Base-by-base conservation (phyloP, 805 yeast genomes). In the Pichia cephalocereana region DNA sequence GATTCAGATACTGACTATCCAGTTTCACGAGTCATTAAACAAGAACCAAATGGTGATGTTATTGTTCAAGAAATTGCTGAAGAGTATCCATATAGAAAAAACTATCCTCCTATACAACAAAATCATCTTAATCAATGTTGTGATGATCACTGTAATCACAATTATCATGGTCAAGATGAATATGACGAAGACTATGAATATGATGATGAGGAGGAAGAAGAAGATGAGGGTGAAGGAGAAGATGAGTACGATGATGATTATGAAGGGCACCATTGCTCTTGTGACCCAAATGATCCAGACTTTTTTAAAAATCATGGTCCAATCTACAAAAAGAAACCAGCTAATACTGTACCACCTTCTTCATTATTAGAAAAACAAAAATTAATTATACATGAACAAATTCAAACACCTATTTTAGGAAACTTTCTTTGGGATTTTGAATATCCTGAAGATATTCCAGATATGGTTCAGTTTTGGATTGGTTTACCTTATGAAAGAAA, bases 11-110 rank as follows among this genome's bases (percentile, higher is more conserved):
- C 76, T 36, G 87, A 82, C 15, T 84, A 84, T 58, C 93, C 93
- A 3, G 72, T 76, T 14, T 82, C 89, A 9, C 64, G 93, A 48
- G 80, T 84, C 6, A 79, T 84, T 42, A 82, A 78, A 54, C 80
- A 82, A 55, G 84, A 77, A 5, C 53, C 62, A 6, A 83, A 85
- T 60, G 95, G 95, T 8, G 86, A 83, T 55, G 84, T 86, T 6
- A 76, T 85, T 44, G 88, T 86, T 26, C 83, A 84, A 56, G 72
- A 77, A 45, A 59, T 79, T 45, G 57, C 39, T n/a, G 39, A 37
- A 37, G 39, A 37, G 8, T 34, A 34, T 34, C 37, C 37, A 7
- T 34, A 34, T 6, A 12, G 37, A 15, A 15, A 15, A 15, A 14
- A 7, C 3, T 34, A 34, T 6, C n/a, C 37, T 15, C 26, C 26